phyloP scores from a whole-genome alignment of 495 filamentous ascomycete genomes.

The Margaritispora aquatica region DNA sequence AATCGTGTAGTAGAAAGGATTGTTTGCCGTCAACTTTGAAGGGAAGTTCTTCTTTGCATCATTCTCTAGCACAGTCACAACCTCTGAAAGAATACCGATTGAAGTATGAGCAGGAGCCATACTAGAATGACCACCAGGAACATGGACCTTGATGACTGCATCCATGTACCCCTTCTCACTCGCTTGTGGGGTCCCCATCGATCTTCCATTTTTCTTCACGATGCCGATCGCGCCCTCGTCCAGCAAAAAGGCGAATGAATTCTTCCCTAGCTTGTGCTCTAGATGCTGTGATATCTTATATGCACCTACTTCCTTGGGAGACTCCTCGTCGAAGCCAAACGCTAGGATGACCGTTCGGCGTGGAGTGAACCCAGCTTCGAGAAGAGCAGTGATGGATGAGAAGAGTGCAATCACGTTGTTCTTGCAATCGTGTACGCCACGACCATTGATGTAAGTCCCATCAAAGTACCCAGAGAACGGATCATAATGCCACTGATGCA shows the following conservation, averaged over 20 bases:
- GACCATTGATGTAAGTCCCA: conserved; percentile 56
- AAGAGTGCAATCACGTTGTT: conserved; percentile 53
- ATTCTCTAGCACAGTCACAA: conserved; percentile 51
- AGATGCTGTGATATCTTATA: conserved; percentile 43
- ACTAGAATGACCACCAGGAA: conserved; percentile 55
- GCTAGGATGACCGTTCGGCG: conserved; percentile 47
- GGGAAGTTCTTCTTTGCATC: conserved; percentile 42
- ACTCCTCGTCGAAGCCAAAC: conserved; percentile 61
- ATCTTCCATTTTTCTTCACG: conserved; percentile 35
- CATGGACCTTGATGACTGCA: conserved; percentile 35
- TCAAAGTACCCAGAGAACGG: conserved; percentile 57
- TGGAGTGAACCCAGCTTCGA: conserved; percentile 44
- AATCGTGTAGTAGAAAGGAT: conserved; percentile 37
- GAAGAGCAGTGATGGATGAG: conserved; percentile 46
- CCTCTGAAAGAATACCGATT: conserved; percentile 57
- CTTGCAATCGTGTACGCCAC: conserved; percentile 52
- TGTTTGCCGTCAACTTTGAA: conserved; percentile 30
- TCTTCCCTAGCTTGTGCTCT: conserved; percentile 44
- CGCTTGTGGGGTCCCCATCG: conserved; percentile 33
- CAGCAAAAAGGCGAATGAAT: conserved; percentile 53
- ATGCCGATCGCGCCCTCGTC: conserved; percentile 49
- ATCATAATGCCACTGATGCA: conserved; percentile 49
- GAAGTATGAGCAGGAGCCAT: conserved; percentile 54
- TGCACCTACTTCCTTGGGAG: conserved; percentile 52
- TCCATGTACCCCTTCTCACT: conserved; percentile 54